Percentiles rank a stretch among this genome's conserved stretches.
Conservation (phyloP, 78 protist genomes). For the Protostelium mycophagum region DNA sequence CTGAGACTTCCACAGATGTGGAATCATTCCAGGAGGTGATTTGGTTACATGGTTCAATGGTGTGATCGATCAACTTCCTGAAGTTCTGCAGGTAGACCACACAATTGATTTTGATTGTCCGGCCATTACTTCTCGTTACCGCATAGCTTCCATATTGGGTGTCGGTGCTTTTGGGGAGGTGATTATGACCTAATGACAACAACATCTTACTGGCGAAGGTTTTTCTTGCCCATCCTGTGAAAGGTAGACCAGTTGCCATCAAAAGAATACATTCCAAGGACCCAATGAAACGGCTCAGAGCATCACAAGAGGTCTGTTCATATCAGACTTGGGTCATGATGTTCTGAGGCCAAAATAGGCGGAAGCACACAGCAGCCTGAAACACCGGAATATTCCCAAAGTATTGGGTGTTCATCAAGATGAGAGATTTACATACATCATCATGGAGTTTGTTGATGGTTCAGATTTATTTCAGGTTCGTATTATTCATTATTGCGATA, state of each 20-base stretch:
- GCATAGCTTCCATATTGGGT: not conserved
- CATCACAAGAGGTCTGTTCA: not conserved
- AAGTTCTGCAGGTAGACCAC: not conserved
- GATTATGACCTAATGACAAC: not conserved
- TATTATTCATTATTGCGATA: not conserved
- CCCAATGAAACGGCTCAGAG: not conserved
- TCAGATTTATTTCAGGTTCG: not conserved
- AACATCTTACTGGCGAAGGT: not conserved
- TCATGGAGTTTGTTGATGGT: not conserved
- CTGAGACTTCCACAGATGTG: not conserved
- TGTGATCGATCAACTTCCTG: not conserved
- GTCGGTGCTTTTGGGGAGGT: not conserved
- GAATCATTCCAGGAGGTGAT: not conserved
- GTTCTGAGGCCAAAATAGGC: not conserved
- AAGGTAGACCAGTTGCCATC: not conserved
- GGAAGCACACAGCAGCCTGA: not conserved
- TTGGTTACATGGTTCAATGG: too few species aligned
- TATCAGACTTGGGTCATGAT: too few species aligned
- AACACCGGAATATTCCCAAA: not conserved
- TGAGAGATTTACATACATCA: not conserved
- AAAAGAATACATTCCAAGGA: not conserved
- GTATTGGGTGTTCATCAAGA: not conserved
- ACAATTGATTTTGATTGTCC: not conserved
- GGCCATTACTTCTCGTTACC: not conserved
- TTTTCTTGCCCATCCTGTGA: not conserved